Evolutionary conservation across 2,329 filamentous ascomycete species (phyloP).

Genomic region (Clonostachys rosea): DNA sequence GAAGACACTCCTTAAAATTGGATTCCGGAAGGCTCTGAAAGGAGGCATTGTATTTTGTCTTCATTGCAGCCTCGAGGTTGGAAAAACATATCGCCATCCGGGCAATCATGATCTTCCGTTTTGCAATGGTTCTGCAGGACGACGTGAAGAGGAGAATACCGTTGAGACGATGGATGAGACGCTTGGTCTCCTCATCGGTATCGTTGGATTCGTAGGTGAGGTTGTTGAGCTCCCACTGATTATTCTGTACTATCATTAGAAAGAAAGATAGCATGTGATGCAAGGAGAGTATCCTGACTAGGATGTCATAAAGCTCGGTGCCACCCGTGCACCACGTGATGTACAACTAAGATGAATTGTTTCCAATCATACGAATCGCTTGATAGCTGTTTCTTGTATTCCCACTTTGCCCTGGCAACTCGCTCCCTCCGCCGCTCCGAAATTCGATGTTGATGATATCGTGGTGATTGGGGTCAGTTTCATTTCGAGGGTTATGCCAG

Average conservation of each 20-base stretch:
- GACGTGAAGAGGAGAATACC: constrained; percentile 13
- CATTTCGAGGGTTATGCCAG: constrained; percentile 13
- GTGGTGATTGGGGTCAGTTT: constrained; percentile 10
- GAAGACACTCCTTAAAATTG: too few species aligned
- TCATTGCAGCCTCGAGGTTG: too few species aligned
- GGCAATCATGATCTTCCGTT: neutral
- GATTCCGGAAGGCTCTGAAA: too few species aligned
- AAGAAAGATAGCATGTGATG: neutral
- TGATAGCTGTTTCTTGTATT: constrained; percentile 16
- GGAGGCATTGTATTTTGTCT: too few species aligned
- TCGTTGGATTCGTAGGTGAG: neutral
- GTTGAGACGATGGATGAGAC: constrained; percentile 10
- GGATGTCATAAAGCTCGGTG: constrained; percentile 22
- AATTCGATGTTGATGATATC: constrained; percentile 40
- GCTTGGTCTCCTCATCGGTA: constrained; percentile 6
- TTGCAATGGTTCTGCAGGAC: constrained; percentile 3
- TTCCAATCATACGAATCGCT: constrained; percentile 15
- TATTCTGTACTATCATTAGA: constrained; percentile 3
- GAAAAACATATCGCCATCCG: too few species aligned
- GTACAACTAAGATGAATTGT: constrained; percentile 13
- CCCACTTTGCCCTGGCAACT: constrained; percentile 5
- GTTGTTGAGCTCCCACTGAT: constrained; percentile 17
- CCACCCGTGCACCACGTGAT: constrained; percentile 20
- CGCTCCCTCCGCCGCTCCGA: constrained; percentile 16
- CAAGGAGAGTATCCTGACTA: neutral